Evolutionary conservation across 208 protist genomes (phyloP), one percentile per base, ranked within the genome.

Genomic region (Vickermania ingenoplastis): DNA sequence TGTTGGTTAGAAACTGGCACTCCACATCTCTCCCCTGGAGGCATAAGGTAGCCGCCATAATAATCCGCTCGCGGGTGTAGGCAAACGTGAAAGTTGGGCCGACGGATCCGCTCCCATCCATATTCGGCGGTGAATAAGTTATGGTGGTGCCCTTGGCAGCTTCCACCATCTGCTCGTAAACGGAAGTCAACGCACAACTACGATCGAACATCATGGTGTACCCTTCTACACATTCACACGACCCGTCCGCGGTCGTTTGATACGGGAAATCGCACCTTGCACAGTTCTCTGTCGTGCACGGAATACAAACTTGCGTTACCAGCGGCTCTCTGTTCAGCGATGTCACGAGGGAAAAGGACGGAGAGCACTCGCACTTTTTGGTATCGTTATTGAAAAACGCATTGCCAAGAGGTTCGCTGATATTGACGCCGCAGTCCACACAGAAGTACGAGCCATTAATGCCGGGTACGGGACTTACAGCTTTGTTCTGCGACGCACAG

Each of bases 1-100:
- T 41, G 36, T 94, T 94, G 0, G 70, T 68, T 23, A 94, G 69
- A 45, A 77, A 55, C 50, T 89, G 70, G 61, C 88, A 94, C 22
- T 73, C 74, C 0, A 69, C 79, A 31, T 26, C 41, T 51, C 80
- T 81, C 14, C 80, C 77, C 23, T 45, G 57, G 1, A 21, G 25
- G 63, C 88, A 94, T 41, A 69, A 53, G 24, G 75, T 61, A 4
- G 80, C 77, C 7, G 73, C 59, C n/a, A 61, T 75, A 11, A 86
- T 55, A 23, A 73, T 51, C 58, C 54, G 24, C 71, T 41, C 14
- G 53, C 62, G 4, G 69, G 26, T 28, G 25, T 24, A n/a, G 64
- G 53, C 23, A 55, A 66, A 25, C 55, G 21, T 13, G 62, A 2
- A 7, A 70, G 77, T 0, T 28, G 36, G 3, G 30, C 41, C 14